Evolutionary conservation across 148 eudicot species (phyloP).

Genomic region (Drosera capensis): DNA sequence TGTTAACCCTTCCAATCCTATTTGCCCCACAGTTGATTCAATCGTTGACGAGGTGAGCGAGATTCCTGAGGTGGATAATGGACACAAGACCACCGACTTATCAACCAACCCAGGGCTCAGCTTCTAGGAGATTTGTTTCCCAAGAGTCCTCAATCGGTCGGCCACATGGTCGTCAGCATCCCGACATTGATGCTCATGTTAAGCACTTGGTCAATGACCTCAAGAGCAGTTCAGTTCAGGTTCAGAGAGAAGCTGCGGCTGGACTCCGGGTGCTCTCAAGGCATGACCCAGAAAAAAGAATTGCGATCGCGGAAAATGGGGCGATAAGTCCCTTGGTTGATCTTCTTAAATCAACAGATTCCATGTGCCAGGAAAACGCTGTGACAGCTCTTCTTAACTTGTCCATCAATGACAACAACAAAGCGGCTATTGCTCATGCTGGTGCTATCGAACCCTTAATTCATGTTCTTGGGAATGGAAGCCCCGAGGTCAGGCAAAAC

Average conservation of each 20-base stretch:
- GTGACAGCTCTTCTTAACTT: constrained; percentile 14
- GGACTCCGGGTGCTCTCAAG: constrained; percentile 7
- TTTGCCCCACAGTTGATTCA: too few species aligned
- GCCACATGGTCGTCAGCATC: too few species aligned
- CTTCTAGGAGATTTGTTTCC: too few species aligned
- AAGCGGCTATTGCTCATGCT: constrained; percentile 1
- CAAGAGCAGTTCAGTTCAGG: constrained; percentile 2
- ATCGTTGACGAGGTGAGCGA: too few species aligned
- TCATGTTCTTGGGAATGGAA: constrained; percentile 6
- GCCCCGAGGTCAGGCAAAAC: constrained; percentile 8
- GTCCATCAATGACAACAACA: constrained; percentile 9
- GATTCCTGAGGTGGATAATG: too few species aligned
- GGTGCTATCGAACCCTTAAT: constrained; percentile 4
- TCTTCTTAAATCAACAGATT: constrained; percentile 6
- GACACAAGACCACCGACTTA: too few species aligned
- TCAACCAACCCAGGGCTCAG: too few species aligned
- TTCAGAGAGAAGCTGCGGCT: constrained; percentile 8
- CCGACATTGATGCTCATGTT: not conserved
- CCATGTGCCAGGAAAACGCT: constrained; percentile 8
- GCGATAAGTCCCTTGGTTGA: constrained; percentile 3
- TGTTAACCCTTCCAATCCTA: too few species aligned
- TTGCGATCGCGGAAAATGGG: constrained; percentile 1
- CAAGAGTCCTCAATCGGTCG: too few species aligned
- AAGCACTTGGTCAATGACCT: constrained; percentile 3
- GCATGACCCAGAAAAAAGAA: constrained; percentile 1